Conservation (phyloP, 495 filamentous ascomycete genomes). For the Penicillium coffeae region DNA sequence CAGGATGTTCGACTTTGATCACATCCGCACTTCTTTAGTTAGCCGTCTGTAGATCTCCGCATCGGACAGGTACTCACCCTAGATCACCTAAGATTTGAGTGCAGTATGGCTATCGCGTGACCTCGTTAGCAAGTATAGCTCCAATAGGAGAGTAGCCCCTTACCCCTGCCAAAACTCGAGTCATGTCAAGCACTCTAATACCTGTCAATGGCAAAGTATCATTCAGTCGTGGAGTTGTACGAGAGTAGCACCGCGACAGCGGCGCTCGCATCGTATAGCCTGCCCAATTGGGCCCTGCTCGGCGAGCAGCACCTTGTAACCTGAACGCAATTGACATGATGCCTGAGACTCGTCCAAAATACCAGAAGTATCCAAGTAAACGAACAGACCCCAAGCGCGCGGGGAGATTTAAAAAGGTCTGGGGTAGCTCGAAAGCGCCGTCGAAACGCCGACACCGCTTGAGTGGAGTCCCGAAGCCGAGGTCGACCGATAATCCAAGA, state of each 20-base stretch:
- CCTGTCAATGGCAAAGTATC: conserved; percentile 69
- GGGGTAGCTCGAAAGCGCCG: conserved; percentile 26
- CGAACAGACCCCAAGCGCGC: conserved; percentile 1
- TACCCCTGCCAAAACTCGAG: conserved; percentile 91
- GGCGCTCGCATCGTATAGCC: conserved; percentile 19
- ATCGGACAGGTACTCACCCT: conserved; percentile 67
- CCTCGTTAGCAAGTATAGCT: neutral
- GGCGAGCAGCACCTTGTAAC: conserved; percentile 24
- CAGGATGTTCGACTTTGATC: conserved; percentile 95
- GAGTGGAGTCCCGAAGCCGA: conserved; percentile 27
- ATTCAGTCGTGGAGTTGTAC: conserved; percentile 15
- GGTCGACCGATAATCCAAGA: conserved; percentile 23
- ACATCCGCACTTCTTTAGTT: conserved; percentile 74
- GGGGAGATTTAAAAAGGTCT: conserved; percentile 11
- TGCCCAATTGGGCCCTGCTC: conserved; percentile 17
- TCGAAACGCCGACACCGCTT: conserved; percentile 34
- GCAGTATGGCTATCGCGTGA: conserved; percentile 75
- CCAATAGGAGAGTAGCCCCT: conserved; percentile 31
- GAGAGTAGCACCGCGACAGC: conserved; percentile 36
- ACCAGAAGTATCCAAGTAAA: neutral
- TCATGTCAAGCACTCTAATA: conserved; percentile 91
- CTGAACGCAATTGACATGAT: conserved; percentile 26
- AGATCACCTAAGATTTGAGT: conserved; percentile 96
- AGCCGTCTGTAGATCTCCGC: no score
- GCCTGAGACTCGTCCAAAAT: no score